A percentile compares a stretch with the other conserved stretches of the same genome.
phyloP scores from a whole-genome alignment of 2,329 filamentous ascomycete genomes.

The Fusarium chlamydosporum region DNA sequence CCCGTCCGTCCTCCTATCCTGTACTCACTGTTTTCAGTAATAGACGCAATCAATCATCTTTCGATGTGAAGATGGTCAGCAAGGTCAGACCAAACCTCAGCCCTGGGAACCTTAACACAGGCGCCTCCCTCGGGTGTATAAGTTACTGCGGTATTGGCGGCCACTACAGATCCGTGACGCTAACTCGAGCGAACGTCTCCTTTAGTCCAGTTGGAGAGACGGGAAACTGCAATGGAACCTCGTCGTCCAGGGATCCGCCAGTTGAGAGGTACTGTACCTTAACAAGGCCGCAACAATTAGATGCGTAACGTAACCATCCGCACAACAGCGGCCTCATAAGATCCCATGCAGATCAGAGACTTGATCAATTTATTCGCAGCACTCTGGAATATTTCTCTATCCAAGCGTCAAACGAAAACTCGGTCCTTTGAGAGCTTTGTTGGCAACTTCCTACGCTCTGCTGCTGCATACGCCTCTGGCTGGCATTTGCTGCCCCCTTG shows the following conservation, averaged over 20 bases:
- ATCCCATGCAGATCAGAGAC: background rate
- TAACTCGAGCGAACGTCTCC: conserved; percentile 7
- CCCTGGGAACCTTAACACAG: conserved; percentile 36
- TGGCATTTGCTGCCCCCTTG: conserved; percentile 48
- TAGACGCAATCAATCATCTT: conserved; percentile 9
- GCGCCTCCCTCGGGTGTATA: conserved; percentile 35
- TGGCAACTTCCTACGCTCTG: conserved; percentile 18
- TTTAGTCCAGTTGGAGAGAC: conserved; percentile 10
- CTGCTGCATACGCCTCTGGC: conserved; percentile 31
- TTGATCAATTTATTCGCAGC: conserved; percentile 8
- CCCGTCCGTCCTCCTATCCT: background rate
- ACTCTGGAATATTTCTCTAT: background rate
- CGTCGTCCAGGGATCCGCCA: conserved; percentile 25
- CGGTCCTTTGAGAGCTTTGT: conserved; percentile 21
- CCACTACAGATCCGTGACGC: conserved; percentile 36
- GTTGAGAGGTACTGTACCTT: background rate
- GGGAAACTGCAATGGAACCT: conserved; percentile 30
- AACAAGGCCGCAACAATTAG: conserved; percentile 4
- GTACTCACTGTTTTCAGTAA: conserved; percentile 12
- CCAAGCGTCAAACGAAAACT: conserved; percentile 6
- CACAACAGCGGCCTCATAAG: background rate
- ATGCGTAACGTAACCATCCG: background rate
- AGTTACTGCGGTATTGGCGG: conserved; percentile 35
- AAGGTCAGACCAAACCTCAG: conserved; percentile 21
- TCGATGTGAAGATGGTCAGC: conserved; percentile 12